Conservation (phyloP, 1,284 basidiomycete species). For the Leccinum solheimii region DNA sequence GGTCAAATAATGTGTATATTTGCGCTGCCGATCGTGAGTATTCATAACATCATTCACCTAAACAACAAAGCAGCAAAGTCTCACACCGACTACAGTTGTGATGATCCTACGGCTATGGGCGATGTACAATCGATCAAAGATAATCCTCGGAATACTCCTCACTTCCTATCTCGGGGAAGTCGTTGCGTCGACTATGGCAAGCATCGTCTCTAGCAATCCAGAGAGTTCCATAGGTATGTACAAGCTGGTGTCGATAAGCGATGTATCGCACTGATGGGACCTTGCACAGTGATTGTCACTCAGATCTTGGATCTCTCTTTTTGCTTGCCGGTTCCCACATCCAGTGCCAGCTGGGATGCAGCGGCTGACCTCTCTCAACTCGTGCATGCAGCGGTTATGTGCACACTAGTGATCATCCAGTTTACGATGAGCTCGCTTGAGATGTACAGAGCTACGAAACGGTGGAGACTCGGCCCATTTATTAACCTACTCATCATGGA, state of each 20-base stretch:
- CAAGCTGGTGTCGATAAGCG: neutral
- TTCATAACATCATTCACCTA: neutral
- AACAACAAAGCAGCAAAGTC: neutral
- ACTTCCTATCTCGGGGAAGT: neutral
- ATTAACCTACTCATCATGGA: neutral
- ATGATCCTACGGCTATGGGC: neutral
- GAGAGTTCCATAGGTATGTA: neutral
- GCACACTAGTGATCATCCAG: neutral
- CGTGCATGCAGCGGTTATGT: neutral
- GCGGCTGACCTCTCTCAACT: neutral
- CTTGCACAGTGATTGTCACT: neutral
- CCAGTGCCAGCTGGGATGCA: too few species aligned
- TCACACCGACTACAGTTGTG: neutral
- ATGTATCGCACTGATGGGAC: neutral
- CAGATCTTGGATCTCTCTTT: neutral
- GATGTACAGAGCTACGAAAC: neutral
- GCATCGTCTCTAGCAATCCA: neutral
- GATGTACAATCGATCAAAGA: neutral
- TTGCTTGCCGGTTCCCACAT: neutral
- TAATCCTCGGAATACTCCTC: neutral
- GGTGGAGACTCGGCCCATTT: neutral
- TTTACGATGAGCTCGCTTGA: neutral
- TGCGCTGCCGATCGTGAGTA: neutral
- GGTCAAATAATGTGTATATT: neutral
- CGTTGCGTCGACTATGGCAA: neutral